Base-by-base conservation (phyloP, 257 asterid genomes). In the Jacaranda copaia region DNA sequence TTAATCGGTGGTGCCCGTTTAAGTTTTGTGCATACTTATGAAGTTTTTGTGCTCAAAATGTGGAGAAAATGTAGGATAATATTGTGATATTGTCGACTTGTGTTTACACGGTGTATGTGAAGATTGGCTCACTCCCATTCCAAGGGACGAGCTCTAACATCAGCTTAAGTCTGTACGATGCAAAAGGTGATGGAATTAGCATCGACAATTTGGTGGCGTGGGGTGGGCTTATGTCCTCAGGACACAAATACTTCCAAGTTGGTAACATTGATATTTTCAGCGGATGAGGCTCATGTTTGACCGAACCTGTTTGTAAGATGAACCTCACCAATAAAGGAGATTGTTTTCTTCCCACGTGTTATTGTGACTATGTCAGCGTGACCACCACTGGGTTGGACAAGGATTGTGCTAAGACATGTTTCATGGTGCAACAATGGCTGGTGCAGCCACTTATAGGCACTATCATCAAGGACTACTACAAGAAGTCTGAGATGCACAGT, bases 251-350 rank as follows among this genome's bases (percentile, higher is more conserved):
- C 76, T 89, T 87, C 77, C 93, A 91, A 91, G 72, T 88, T 48
- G 97, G 97, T 0, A 93, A 87, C 56, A 80, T 88, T 67, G 98
- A 91, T 51, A 86, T 93, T 16, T 93, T 93, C 86, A 91, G 98
- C 80, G 96, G 93, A 0, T 73, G 85, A n/a, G 97, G 85, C 18
- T 96, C 97, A 4, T 93, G 97, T 57, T 74, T 93, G 81, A 76
- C 76, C 32, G 32, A 25, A 2, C 2, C 32, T 25, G 32, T 25
- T 25, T 25, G 32, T 25, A 25, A 25, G 32, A 25, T 25, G 32
- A 25, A 25, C 32, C 32, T 25, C 32, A 25, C 32, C 32, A 0
- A 1, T 25, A 2, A 25, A 1, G 32, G 32, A 25, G 32, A 2
- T 25, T 25, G 2, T 25, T 25, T 25, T 25, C 32, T n/a, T n/a